Evolutionary conservation across 179 eudicot species (phyloP), one percentile per base, ranked within the genome.

Genomic region (Carnegiea gigantea): DNA sequence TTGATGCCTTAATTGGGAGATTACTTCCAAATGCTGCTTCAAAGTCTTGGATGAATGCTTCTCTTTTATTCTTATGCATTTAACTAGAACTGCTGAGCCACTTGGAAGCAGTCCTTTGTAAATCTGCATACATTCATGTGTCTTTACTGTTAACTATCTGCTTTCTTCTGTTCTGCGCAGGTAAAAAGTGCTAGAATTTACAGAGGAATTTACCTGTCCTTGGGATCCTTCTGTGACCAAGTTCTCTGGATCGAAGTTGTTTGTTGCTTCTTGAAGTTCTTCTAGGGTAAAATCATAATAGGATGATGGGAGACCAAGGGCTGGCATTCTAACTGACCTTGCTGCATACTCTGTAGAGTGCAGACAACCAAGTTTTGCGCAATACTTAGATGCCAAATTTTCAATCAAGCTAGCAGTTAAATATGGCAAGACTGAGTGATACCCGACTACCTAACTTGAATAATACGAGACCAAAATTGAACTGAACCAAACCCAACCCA

Each of bases 261-360:
- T 91, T 15, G 97, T 94, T 30, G 97, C 99, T 59, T 92, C 98
- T 89, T 96, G 93, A 75, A 96, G 86, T 49, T 96, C 99, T 51
- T 92, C 93, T 70, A 92, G 64, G 67, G 96, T 88, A 85, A 88
- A 96, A 54, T 88, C 88, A 51, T 82, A 89, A 80, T 92, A 93
- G 12, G 95, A 86, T 60, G 95, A 86, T 60, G 95, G 95, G 44
- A 93, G 92, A 12, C 96, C 95, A 12, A 88, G 79, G 30, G 89
- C 71, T n/a, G 90, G 86, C 84, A 88, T 75, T 82, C 97, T 89
- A 84, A 87, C 82, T 21, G 90, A 83, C 83, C 83, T 79, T 13
- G 96, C 90, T 44, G 83, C 89, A 88, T 89, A 90, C 54, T 91
- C 98, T 95, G 77, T 48, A 51, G 28, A 44, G 43, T 40, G 44